phyloP scores from a whole-genome alignment of 2,329 filamentous ascomycete genomes.

The Acephala macrosclerotiorum region DNA sequence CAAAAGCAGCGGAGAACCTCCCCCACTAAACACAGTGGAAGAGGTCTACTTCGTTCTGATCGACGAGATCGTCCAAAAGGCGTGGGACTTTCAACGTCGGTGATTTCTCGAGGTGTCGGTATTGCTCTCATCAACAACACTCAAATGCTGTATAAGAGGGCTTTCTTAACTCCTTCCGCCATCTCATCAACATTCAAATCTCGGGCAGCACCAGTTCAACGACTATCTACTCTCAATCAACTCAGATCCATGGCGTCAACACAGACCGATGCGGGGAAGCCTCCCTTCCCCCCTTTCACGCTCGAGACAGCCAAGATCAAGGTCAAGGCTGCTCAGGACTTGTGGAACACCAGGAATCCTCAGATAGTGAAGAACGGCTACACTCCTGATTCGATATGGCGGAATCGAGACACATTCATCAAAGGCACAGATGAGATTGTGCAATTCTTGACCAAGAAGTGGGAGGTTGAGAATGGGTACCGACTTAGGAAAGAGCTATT shows the following conservation, averaged over 20 bases:
- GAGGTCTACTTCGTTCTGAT: background rate
- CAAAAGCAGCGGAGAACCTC: background rate
- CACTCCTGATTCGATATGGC: constrained; percentile 79
- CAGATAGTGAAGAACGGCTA: constrained; percentile 73
- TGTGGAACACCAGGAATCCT: constrained; percentile 82
- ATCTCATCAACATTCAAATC: background rate
- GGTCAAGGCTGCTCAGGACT: constrained; percentile 83
- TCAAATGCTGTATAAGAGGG: background rate
- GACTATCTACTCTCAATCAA: background rate
- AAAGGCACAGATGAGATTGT: constrained; percentile 72
- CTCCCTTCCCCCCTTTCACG: constrained; percentile 76
- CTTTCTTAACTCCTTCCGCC: background rate
- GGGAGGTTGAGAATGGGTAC: constrained; percentile 76
- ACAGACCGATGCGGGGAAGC: constrained; percentile 31
- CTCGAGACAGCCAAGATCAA: constrained; percentile 75
- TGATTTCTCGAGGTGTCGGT: background rate
- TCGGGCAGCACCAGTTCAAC: background rate
- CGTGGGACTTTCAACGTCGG: background rate
- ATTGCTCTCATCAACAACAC: background rate
- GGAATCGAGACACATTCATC: constrained; percentile 77
- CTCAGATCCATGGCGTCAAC: constrained; percentile 26
- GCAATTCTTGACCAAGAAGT: constrained; percentile 75
- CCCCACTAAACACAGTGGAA: background rate
- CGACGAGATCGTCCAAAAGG: background rate
- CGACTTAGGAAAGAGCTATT: constrained; percentile 85